Percentiles rank a stretch among this genome's conserved stretches.
Conservation (phyloP, 2,329 filamentous ascomycete genomes). For the Bimuria novae-zelandiae region DNA sequence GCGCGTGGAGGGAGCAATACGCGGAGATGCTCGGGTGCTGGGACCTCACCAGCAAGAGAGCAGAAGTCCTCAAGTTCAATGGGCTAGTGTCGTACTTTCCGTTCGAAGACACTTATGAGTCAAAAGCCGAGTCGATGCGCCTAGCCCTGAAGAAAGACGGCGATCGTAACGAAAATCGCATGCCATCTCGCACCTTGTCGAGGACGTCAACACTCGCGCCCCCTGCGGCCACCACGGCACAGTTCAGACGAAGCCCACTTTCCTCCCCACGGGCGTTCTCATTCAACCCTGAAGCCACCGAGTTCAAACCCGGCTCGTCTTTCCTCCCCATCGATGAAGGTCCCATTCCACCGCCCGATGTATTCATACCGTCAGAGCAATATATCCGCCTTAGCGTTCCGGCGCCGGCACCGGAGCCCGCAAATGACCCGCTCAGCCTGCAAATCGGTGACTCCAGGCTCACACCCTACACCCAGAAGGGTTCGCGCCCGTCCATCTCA, state of each 20-base stretch:
- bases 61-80: conserved; percentile 64
- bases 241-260: conserved; percentile 30
- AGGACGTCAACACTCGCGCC: conserved; percentile 33
- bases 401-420: conserved; percentile 17
- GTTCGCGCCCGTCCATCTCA: conserved; percentile 29
- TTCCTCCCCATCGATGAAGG: conserved; percentile 22
- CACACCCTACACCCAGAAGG: conserved; percentile 13
- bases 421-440: conserved; percentile 18
- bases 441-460: conserved; percentile 22
- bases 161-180: conserved; percentile 14
- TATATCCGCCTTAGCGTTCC: conserved; percentile 40
- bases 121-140: conserved; percentile 33
- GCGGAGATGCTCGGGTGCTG: conserved; percentile 64
- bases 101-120: conserved; percentile 15
- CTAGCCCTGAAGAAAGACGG: conserved; percentile 27
- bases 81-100: conserved; percentile 47
- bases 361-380: conserved; percentile 29
- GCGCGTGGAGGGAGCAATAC: conserved; percentile 61
- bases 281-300: conserved; percentile 44
- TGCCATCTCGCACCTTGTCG: conserved; percentile 22
- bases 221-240: conserved; percentile 18
- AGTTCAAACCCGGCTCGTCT: conserved; percentile 35
- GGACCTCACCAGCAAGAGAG: conserved; percentile 59
- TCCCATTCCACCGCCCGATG: conserved; percentile 17
- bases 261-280: conserved; percentile 36